Percentiles rank a stretch among this genome's conserved stretches.
These are phyloP conservation scores for Naganishia onofrii DNA, from an alignment of 768 basidiomycete species.

Conservation along the genomic window DNA sequence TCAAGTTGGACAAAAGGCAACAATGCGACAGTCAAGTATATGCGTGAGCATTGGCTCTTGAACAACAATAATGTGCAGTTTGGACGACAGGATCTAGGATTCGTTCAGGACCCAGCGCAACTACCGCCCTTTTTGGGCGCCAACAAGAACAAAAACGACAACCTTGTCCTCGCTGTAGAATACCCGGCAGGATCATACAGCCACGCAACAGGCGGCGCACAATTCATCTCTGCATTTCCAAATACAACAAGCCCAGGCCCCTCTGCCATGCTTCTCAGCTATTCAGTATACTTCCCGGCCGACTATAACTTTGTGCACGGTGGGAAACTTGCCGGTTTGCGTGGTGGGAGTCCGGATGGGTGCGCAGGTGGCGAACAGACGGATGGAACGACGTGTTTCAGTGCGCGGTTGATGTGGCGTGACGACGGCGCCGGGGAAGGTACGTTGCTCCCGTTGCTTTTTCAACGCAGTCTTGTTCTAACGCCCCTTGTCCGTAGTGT, in stretches of 20 bases:
- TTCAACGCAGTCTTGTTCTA: constrained; percentile 40
- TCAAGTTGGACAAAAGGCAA: constrained; percentile 15
- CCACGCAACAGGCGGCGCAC: constrained; percentile 51
- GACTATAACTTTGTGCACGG: constrained; percentile 75
- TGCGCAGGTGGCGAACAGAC: constrained; percentile 50
- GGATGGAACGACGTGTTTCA: constrained; percentile 72
- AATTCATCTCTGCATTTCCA: constrained; percentile 24
- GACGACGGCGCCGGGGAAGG: constrained; percentile 63
- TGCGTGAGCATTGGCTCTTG: constrained; percentile 20
- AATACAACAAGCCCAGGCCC: not conserved
- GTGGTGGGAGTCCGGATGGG: constrained; percentile 49
- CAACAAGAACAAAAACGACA: not conserved
- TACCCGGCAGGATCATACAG: constrained; percentile 55
- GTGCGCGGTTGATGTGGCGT: constrained; percentile 75
- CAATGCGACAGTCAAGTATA: constrained; percentile 24
- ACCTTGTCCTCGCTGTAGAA: constrained; percentile 19
- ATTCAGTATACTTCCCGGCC: constrained; percentile 72
- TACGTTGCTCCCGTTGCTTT: constrained; percentile 54
- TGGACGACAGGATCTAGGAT: constrained; percentile 12
- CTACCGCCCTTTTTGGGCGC: not conserved
- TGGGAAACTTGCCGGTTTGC: constrained; percentile 81
- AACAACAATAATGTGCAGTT: constrained; percentile 21
- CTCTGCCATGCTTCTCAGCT: constrained; percentile 46
- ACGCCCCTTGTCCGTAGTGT: constrained; percentile 58
- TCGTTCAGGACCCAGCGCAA: constrained; percentile 13